Evolutionary conservation across 2,329 filamentous ascomycete genomes (phyloP).

Genomic region (Leptographium procerum): DNA sequence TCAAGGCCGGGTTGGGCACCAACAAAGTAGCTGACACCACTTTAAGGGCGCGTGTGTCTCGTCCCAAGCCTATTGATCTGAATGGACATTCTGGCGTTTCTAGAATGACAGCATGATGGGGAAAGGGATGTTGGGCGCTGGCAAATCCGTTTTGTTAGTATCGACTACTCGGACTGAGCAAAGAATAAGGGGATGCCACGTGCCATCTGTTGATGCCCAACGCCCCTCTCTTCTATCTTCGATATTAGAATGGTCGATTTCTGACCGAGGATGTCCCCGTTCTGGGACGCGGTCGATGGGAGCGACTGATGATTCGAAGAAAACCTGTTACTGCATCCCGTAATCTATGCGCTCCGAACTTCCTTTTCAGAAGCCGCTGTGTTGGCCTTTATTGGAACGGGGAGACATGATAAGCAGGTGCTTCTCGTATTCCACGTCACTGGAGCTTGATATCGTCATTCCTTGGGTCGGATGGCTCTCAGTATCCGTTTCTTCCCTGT

Average conservation of each 20-base stretch:
- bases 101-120: background rate
- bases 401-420: background rate
- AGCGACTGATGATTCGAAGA: background rate
- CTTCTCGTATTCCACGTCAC: background rate
- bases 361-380: background rate
- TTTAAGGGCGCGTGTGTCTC: background rate
- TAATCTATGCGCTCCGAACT: background rate
- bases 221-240: background rate
- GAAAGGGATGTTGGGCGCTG: background rate
- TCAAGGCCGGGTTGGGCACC: slow-evolving; percentile 1
- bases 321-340: background rate
- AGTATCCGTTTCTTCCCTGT: background rate
- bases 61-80: background rate
- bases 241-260: background rate
- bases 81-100: background rate
- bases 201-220: slow-evolving; percentile 1
- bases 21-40: background rate
- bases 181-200: slow-evolving; percentile 1
- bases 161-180: background rate
- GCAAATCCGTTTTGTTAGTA: background rate
- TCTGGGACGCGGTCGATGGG: background rate
- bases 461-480: background rate
- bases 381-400: background rate
- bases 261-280: background rate
- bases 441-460: background rate